These are phyloP conservation scores for Macrolepiota albuminosa DNA, from an alignment of 768 basidiomycete genomes.

Conservation along the genomic window DNA sequence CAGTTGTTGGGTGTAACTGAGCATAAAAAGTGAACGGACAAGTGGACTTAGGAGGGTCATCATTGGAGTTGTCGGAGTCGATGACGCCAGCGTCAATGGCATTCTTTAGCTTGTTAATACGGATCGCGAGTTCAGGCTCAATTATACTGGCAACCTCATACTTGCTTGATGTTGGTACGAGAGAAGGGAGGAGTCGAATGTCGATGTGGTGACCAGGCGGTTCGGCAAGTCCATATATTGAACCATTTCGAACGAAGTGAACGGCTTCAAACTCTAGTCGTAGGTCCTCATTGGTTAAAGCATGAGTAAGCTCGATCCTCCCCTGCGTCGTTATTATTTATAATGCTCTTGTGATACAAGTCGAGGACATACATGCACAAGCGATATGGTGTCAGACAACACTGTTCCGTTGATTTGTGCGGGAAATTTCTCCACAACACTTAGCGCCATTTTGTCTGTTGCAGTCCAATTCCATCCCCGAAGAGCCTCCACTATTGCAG, in stretches of 20 bases:
- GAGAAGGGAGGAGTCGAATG: conserved; percentile 57
- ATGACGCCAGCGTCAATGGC: conserved; percentile 62
- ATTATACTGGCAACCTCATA: conserved; percentile 60
- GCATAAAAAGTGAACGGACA: conserved; percentile 67
- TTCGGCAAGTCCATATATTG: conserved; percentile 72
- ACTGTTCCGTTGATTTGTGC: conserved; percentile 27
- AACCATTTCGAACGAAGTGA: conserved; percentile 68
- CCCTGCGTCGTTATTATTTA: conserved; percentile 40
- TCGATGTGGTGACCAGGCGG: conserved; percentile 55
- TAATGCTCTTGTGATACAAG: conserved; percentile 1
- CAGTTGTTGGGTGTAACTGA: conserved; percentile 51
- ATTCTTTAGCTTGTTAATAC: conserved; percentile 55
- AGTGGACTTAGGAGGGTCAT: conserved; percentile 41
- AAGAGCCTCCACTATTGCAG: conserved; percentile 39
- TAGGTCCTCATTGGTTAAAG: conserved; percentile 48
- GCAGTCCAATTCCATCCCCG: conserved; percentile 72
- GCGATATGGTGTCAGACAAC: conserved; percentile 41
- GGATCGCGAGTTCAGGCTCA: conserved; percentile 52
- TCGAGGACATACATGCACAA: conserved; percentile 58
- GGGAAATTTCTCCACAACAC: conserved; percentile 56
- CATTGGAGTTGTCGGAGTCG: conserved; percentile 43
- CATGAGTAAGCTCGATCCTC: conserved; percentile 61
- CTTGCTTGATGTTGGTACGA: conserved; percentile 51
- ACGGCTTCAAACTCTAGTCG: conserved; percentile 73
- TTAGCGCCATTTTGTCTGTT: conserved; percentile 58